Evolutionary conservation across 164 flowering plant genomes (phyloP).

Genomic region (Tinospora cordifolia): DNA sequence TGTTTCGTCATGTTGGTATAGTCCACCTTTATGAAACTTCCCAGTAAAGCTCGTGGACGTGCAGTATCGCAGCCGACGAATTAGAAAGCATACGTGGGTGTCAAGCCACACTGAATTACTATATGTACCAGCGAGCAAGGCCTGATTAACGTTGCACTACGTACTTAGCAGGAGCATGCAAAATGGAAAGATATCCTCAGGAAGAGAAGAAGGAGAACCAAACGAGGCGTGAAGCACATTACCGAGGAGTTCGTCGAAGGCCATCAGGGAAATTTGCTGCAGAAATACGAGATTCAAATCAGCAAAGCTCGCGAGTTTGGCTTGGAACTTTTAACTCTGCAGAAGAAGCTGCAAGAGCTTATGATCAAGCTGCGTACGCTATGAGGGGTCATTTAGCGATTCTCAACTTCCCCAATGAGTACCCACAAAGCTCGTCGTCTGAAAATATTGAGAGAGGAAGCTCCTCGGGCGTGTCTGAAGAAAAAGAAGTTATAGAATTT

Average conservation of each 20-base stretch:
- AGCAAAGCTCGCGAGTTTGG: slow-evolving; percentile 15
- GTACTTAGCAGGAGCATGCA: too few species aligned
- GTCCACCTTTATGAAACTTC: too few species aligned
- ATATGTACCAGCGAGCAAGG: too few species aligned
- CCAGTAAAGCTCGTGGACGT: too few species aligned
- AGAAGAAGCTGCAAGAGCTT: slow-evolving; percentile 26
- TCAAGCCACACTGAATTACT: too few species aligned
- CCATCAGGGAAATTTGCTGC: slow-evolving; percentile 26
- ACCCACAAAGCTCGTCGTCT: not conserved
- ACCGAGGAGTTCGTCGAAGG: slow-evolving; percentile 22
- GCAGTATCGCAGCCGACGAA: too few species aligned
- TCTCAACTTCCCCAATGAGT: slow-evolving; percentile 23
- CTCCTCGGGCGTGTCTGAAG: not conserved
- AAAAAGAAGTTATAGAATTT: slow-evolving; percentile 9
- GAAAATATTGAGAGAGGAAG: not conserved
- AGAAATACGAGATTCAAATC: slow-evolving; percentile 22
- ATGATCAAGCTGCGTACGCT: slow-evolving; percentile 19
- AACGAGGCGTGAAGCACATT: not conserved
- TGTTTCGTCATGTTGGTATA: too few species aligned
- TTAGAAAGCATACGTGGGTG: too few species aligned
- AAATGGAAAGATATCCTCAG: not conserved
- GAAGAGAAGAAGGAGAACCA: not conserved
- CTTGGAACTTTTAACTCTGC: slow-evolving; percentile 24
- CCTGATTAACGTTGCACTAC: too few species aligned
- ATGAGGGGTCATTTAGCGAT: slow-evolving; percentile 22